Base-by-base conservation (phyloP, 2,329 filamentous ascomycete species). In the Neonectria punicea region DNA sequence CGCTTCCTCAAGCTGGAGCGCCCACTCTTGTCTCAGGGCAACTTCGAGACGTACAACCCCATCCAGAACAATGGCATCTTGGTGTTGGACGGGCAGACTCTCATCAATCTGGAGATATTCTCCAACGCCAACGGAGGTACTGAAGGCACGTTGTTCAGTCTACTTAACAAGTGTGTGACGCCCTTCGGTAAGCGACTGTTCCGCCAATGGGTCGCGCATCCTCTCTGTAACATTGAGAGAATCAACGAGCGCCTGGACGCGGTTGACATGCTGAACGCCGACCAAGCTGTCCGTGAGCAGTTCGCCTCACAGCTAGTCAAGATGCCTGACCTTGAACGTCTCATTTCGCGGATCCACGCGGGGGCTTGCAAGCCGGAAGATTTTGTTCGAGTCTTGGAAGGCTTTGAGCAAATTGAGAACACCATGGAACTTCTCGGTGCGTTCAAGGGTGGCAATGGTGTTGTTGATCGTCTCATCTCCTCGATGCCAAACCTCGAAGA, bases 31-130 rank as follows among this genome's bases (percentile, higher is more conserved):
- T 97, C 93, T 0, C 92, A 98, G 71, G 92, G 93, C 68, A 97
- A 97, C 76, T 98, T 99, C 76, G 88, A 90, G 57, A 91, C 90
- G 86, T 99, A 99, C 78, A 94, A 92, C 76, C 96, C 96, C 0
- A 98, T 99, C 56, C 88, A 89, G 61, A 92, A 92, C 74, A 97
- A 98, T 76, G 93, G 94, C 13, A 98, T 93, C 32, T 83, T 99
- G 49, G 92, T 99, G 10, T 86, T 99, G 1, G 96, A 99, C 73
- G 96, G 96, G 1, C 96, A 99, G 77, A 98, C 94, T 22, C 85
- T 99, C 72, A 97, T 97, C 83, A 99, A 99, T 75, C 89, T 99
- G n/a, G 96, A 99, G 77, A 88, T 99, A 5, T 99, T 99, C 72
- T 88, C 93, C 72, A 99, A 99, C 79, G 93, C 92, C 70, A 95